Conservation (phyloP, 192 early-diverging fungal species). For the Backusella psychrophila region DNA sequence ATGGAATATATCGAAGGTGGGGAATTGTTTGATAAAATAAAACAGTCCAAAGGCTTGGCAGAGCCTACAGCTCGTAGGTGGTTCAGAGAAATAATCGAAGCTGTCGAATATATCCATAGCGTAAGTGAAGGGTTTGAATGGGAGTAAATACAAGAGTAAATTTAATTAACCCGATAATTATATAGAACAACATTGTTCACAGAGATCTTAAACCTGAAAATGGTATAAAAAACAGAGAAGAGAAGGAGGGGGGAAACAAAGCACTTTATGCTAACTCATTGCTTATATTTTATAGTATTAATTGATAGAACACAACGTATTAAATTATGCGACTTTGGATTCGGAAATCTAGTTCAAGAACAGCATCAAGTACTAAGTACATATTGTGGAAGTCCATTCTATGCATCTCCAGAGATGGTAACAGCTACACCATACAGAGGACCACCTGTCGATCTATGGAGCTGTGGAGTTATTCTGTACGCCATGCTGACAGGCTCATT, state of each 20-base stretch:
- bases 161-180: not conserved
- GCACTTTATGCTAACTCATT: not conserved
- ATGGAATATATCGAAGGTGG: conserved; percentile 60
- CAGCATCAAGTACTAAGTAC: conserved; percentile 55
- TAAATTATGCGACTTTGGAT: conserved; percentile 63
- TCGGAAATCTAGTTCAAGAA: conserved; percentile 51
- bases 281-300: conserved; percentile 32
- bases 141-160: not conserved
- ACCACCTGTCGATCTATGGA: conserved; percentile 60
- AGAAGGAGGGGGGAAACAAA: not conserved
- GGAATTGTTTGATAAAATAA: conserved; percentile 59
- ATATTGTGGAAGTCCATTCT: conserved; percentile 65
- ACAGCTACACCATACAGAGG: conserved; percentile 57
- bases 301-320: conserved; percentile 48
- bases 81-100: conserved; percentile 53
- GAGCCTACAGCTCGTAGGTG: conserved; percentile 49
- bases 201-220: conserved; percentile 66
- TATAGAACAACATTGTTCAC: conserved; percentile 57
- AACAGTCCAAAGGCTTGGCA: conserved; percentile 41
- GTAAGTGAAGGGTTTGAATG: conserved; percentile 20
- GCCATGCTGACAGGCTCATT: conserved; percentile 57
- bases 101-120: conserved; percentile 51
- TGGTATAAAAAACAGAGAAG: conserved; percentile 21
- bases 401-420: conserved; percentile 68
- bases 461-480: conserved; percentile 58